Base-by-base conservation (phyloP, 2,329 filamentous ascomycete species). In the Pestalotiopsis sp. region DNA sequence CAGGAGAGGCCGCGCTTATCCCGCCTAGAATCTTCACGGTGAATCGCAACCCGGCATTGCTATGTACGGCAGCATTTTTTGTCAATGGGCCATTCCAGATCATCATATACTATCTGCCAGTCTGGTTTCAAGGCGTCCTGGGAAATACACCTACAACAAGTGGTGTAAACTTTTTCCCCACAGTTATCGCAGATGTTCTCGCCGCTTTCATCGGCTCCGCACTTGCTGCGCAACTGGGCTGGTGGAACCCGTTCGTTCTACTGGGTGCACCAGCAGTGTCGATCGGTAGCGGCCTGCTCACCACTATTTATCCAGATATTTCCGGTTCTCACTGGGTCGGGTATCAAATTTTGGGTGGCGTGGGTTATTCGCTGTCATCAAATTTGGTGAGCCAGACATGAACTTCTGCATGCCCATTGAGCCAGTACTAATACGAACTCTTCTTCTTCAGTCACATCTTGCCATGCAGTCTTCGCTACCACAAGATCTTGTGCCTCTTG, bases 401-500 rank as follows among this genome's bases (percentile, higher is more conserved):
- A 36, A n/a, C n/a, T n/a, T n/a, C n/a, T n/a, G n/a, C n/a, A n/a
- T n/a, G n/a, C n/a, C n/a, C n/a, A n/a, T n/a, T n/a, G n/a, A n/a
- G n/a, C n/a, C n/a, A n/a, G n/a, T n/a, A n/a, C n/a, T n/a, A n/a
- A n/a, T n/a, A n/a, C n/a, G n/a, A 60, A 60, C 13, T 6, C 13
- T 12, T 11, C 7, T 36, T 41, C 25, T 6, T 4, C 7, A 73
- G 71, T 65, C 70, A 7, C 73, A 73, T 20, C 23, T 73, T 5
- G 73, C 41, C 2, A 70, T 73, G 70, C 72, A 74, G 52, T 17
- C 72, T 4, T 72, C 72, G 12, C 66, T 73, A 6, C 73, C 73
- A 3, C 38, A 70, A 36, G 71, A 72, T 13, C 71, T 74, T 17
- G 72, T 74, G 3, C 71, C 72, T 2, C 41, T 72, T 2, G 72